Evolutionary conservation across 1,139 yeast species (phyloP).

Genomic region (Candida sanyaensis): DNA sequence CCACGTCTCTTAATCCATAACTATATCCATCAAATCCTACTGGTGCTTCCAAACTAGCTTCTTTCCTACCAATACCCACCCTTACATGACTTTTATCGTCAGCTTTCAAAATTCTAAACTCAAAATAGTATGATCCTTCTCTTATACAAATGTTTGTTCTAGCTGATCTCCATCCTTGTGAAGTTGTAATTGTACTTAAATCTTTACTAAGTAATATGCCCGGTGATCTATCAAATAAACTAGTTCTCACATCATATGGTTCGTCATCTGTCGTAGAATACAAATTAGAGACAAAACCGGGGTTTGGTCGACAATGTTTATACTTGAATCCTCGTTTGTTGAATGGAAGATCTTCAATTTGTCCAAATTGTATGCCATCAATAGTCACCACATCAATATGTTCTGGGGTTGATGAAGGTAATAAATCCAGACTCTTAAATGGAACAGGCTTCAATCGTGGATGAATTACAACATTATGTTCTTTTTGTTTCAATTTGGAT

Average conservation of each 20-base stretch:
- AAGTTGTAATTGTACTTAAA: constrained; percentile 49
- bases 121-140: constrained; percentile 84
- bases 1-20: constrained; percentile 81
- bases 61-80: constrained; percentile 79
- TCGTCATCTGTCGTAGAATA: constrained; percentile 77
- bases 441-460: constrained; percentile 51
- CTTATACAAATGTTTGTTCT: constrained; percentile 74
- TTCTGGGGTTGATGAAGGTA: constrained; percentile 10
- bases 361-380: constrained; percentile 34
- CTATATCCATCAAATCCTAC: constrained; percentile 96
- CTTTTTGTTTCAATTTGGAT: constrained; percentile 25
- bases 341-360: constrained; percentile 74
- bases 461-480: constrained; percentile 36
- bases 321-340: constrained; percentile 84
- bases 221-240: constrained; percentile 72
- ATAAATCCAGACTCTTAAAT: constrained; percentile 37
- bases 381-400: constrained; percentile 13
- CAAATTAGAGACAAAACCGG: constrained; percentile 56
- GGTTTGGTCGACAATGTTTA: constrained; percentile 75
- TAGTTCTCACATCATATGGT: constrained; percentile 64
- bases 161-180: constrained; percentile 79
- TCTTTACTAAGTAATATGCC: constrained; percentile 53
- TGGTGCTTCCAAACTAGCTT: constrained; percentile 91
- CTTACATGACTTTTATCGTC: constrained; percentile 65
- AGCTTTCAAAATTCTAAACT: constrained; percentile 57